Evolutionary conservation across 495 filamentous ascomycete genomes (phyloP), one percentile per base, ranked within the genome.

Genomic region (Aspergillus panamensis): DNA sequence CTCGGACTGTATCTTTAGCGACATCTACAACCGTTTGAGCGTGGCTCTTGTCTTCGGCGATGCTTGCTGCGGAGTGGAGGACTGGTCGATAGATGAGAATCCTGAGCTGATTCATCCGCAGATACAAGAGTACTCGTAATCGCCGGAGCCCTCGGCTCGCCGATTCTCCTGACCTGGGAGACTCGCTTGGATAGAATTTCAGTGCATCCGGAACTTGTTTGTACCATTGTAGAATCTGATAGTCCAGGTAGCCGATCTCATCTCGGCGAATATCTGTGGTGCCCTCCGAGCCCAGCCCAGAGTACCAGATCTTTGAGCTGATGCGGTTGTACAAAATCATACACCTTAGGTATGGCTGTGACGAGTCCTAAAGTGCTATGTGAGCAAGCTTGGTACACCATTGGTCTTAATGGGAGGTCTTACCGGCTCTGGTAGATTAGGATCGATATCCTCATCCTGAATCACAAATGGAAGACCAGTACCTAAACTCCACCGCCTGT

Each of bases 361-460:
- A 79, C 21, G 82, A 76, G 52, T 88, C 83, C 87, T 91, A 64
- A 17, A 25, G n/a, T 43, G 25, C 16, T 60, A 48, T 69, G 5
- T 55, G 7, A 43, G 40, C 13, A 40, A 9, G 17, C 13, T n/a
- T 17, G 12, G 30, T 9, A 16, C 39, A 51, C 17, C 10, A 44
- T 30, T 32, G 25, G 9, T 21, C 8, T 17, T 7, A 47, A 12
- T 16, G 12, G 9, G 33, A 20, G 6, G 33, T 66, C 87, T 78
- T 75, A 91, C 90, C 33, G 90, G 91, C 60, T 86, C 86, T 3
- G 87, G 88, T 32, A 95, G 68, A 47, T 80, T 82, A 0, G 88
- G 84, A 61, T 96, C 91, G 55, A 96, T 88, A 71, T 93, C 90
- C 42, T 87, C 82, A 62, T 96, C 91, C 60, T 90, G 87, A 40